These are phyloP conservation scores for Beauveria brongniartii DNA, from an alignment of 2,329 filamentous ascomycete genomes.

Conservation along the genomic window DNA sequence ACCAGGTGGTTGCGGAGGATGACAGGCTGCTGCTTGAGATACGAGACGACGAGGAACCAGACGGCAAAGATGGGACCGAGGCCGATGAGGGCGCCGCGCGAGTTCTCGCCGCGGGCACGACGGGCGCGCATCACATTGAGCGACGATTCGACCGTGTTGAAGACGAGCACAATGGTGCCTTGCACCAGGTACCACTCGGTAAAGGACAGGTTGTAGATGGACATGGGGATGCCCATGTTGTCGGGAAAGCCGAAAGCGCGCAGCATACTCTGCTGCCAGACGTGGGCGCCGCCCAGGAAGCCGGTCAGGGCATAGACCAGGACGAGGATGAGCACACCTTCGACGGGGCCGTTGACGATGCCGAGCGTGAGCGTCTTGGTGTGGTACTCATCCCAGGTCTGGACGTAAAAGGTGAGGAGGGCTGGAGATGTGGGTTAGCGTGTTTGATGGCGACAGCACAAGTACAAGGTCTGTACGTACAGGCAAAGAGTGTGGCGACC, in stretches of 20 bases:
- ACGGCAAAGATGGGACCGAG: slow-evolving; percentile 71
- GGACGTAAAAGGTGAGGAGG: slow-evolving; percentile 92
- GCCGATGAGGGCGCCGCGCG: slow-evolving; percentile 69
- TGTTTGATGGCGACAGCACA: background rate
- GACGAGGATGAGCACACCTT: slow-evolving; percentile 81
- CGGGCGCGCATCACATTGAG: slow-evolving; percentile 79
- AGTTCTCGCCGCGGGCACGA: slow-evolving; percentile 62
- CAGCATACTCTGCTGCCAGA: slow-evolving; percentile 85
- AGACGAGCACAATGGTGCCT: slow-evolving; percentile 69
- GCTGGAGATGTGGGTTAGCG: slow-evolving; percentile 38
- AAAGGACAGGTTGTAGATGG: slow-evolving; percentile 72
- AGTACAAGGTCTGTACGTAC: slow-evolving; percentile 38
- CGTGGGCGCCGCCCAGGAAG: slow-evolving; percentile 76
- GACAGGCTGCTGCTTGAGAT: slow-evolving; percentile 75
- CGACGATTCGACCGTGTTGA: slow-evolving; percentile 75
- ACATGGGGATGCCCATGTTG: slow-evolving; percentile 55
- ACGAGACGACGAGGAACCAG: slow-evolving; percentile 69
- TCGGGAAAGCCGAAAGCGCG: slow-evolving; percentile 60
- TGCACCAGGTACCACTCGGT: slow-evolving; percentile 91
- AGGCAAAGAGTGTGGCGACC: slow-evolving; percentile 72
- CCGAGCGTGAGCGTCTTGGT: slow-evolving; percentile 92
- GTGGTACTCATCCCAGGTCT: slow-evolving; percentile 99
- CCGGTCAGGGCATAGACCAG: slow-evolving; percentile 77
- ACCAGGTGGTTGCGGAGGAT: slow-evolving; percentile 79
- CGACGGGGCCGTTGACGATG: slow-evolving; percentile 86